These are phyloP conservation scores for Ceratopteris richardii DNA, from an alignment of 75 land plant species.

Conservation along the genomic window DNA sequence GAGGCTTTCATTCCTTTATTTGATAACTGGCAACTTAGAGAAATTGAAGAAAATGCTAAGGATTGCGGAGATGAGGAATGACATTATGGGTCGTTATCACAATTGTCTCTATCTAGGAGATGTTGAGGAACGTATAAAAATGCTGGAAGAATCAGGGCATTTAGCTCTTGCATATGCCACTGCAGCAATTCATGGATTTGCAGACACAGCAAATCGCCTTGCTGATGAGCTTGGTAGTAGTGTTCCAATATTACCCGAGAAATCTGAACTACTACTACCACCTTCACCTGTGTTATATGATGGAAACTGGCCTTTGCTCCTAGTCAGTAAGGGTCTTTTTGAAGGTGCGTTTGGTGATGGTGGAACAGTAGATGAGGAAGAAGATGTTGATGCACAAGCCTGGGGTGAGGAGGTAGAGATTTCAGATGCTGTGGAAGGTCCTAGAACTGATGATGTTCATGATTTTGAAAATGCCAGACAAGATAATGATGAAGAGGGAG, in stretches of 20 bases:
- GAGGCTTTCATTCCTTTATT: too few species aligned
- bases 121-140: conserved; percentile 41
- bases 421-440: conserved; percentile 26
- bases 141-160: conserved; percentile 53
- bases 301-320: conserved; percentile 62
- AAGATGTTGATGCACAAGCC: conserved; percentile 35
- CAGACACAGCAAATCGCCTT: conserved; percentile 45
- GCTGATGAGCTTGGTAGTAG: conserved; percentile 43
- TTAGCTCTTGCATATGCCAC: conserved; percentile 62
- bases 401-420: conserved; percentile 71
- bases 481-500: conserved; percentile 36
- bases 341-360: conserved; percentile 50
- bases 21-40: conserved; percentile 53
- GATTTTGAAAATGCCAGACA: conserved; percentile 20
- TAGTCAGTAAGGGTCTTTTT: conserved; percentile 61
- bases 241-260: conserved; percentile 40
- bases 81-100: conserved; percentile 70
- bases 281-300: conserved; percentile 43
- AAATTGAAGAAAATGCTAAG: conserved; percentile 57
- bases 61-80: conserved; percentile 63
- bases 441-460: conserved; percentile 14
- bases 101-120: conserved; percentile 70
- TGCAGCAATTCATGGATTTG: conserved; percentile 52
- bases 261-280: conserved; percentile 46
- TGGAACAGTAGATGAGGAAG: conserved; percentile 34